These are phyloP conservation scores for Thraustotheca clavata DNA, from an alignment of 352 stramenopile genomes.

Conservation along the genomic window DNA sequence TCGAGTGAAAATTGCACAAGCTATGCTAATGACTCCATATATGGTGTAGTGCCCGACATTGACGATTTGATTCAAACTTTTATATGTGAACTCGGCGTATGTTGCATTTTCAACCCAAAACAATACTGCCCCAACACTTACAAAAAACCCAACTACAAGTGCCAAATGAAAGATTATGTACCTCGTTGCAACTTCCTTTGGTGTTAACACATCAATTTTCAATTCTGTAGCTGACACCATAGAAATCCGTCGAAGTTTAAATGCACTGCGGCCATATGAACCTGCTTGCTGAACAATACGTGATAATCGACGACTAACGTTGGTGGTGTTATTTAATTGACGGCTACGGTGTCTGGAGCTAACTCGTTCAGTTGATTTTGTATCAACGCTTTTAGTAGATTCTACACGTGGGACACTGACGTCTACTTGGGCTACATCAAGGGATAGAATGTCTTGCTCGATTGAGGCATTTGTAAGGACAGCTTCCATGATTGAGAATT, in stretches of 20 bases:
- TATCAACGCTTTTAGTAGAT: background rate
- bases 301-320: background rate
- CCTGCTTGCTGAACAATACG: background rate
- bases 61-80: background rate
- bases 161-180: constrained; percentile 2
- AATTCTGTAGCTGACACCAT: constrained; percentile 7
- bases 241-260: background rate
- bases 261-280: background rate
- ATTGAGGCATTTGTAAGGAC: too few species aligned
- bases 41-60: background rate
- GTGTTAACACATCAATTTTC: constrained; percentile 2
- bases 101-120: background rate
- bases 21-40: background rate
- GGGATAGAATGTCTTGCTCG: background rate
- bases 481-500: too few species aligned
- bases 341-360: background rate
- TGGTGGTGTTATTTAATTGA: background rate
- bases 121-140: background rate
- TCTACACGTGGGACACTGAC: background rate
- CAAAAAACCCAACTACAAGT: background rate
- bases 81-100: background rate
- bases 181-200: background rate
- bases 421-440: background rate
- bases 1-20: constrained; percentile 1
- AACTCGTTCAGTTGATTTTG: background rate